Evolutionary conservation across 2,329 filamentous ascomycete genomes (phyloP), one percentile per base, ranked within the genome.

Genomic region (Endocalyx cinctus): DNA sequence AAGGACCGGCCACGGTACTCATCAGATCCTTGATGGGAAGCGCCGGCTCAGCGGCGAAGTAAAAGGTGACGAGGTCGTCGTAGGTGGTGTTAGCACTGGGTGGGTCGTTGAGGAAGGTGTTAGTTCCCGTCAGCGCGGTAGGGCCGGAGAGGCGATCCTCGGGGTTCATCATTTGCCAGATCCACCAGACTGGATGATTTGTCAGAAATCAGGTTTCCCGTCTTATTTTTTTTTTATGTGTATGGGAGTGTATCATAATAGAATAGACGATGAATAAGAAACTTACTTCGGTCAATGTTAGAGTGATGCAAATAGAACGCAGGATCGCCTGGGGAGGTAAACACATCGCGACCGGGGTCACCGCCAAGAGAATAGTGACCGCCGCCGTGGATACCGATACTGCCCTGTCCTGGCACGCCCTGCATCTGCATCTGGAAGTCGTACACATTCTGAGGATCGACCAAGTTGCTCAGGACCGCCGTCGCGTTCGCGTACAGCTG

Each of bases 391-490:
- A 54, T 46, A 5, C 54, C 57, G 17, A 57, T 43, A 8, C 41
- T 40, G 4, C 46, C 48, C 1, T 33, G 37, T 8, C 37, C 41
- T 18, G 47, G 47, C 13, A 52, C 39, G 0, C 57, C 59, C 43
- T 64, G 55, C 55, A 64, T 57, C 18, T 35, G 34, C 23, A 43
- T 46, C 48, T 64, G 55, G 37, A 65, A 65, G n/a, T 41, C 43
- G 8, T 27, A 34, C 23, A 64, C 51, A 22, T 58, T 46, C 12
- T 26, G n/a, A 10, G 37, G 13, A 10, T 20, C 29, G 14, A 50
- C 40, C 13, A 45, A 35, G n/a, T n/a, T n/a, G 22, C 36, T 22
- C 17, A 46, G 17, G 10, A 46, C 49, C 26, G 62, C 55, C 12
- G 55, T 53, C 10, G 38, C 43, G 31, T 46, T 43, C 3, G 43